Evolutionary conservation across 148 eudicot genomes (phyloP).

Genomic region (Vaccinium darrowii): DNA sequence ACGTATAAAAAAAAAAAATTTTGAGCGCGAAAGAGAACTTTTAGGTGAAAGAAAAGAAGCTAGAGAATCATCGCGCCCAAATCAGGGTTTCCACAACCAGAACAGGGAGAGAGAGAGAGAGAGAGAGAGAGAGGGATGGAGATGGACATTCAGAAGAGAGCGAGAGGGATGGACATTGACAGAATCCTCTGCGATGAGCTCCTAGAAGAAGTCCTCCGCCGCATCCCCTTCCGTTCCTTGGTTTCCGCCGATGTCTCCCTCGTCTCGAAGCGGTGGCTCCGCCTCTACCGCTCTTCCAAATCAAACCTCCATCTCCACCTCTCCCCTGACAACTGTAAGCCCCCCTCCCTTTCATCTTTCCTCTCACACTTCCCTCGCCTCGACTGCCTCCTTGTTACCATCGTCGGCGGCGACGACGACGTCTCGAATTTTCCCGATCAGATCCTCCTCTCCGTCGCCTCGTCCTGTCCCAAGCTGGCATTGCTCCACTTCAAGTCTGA

Average conservation of each 20-base stretch:
- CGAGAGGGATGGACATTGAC: no score
- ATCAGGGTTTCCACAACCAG: no score
- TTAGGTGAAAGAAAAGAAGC: no score
- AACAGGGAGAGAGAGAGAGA: no score
- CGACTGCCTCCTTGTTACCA: background rate
- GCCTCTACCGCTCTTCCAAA: background rate
- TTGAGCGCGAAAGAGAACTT: no score
- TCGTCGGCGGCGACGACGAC: background rate
- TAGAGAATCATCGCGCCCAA: no score
- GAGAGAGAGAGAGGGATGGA: no score
- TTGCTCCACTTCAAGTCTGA: slow-evolving; percentile 15
- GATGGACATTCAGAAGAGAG: no score
- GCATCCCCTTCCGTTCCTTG: no score
- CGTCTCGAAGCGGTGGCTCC: background rate
- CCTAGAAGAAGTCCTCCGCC: no score
- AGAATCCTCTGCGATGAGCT: no score
- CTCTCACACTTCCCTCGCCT: background rate
- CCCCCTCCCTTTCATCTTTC: background rate
- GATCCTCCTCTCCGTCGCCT: slow-evolving; percentile 28
- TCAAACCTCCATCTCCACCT: background rate
- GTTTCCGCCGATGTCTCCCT: background rate
- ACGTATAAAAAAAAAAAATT: no score
- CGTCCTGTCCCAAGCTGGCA: slow-evolving; percentile 33
- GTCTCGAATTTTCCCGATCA: background rate
- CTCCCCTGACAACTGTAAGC: background rate